Evolutionary conservation across 352 stramenopile species (phyloP), one percentile per base, ranked within the genome.

Genomic region (Pythium folliculosum): DNA sequence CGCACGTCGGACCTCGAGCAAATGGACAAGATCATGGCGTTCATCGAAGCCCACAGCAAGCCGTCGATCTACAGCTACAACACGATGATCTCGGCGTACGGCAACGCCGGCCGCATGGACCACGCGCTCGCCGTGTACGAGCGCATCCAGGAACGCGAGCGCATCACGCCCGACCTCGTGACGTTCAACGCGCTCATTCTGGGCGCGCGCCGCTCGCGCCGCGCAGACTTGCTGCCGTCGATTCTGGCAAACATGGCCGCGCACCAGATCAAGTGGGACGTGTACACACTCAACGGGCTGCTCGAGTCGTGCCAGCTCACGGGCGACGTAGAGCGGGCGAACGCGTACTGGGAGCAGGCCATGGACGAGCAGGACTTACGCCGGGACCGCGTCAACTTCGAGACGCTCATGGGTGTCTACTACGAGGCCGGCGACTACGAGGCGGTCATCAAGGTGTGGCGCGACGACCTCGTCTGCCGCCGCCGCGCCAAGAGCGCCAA

Each of bases 31-130:
- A 88, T 92, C 30, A 90, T 86, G 60, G 77, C 82, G 52, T 72
- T 91, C 14, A 66, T 92, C 10, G 77, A 92, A 65, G 61, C 58
- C 10, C 71, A 93, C 57, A 72, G 77, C 25, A 81, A 72, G 17
- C 81, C 78, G 19, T 89, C 81, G 23, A 77, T 85, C n/a, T 90
- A 89, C 69, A 89, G 81, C 16, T 93, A 81, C 75, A 94, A 94
- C 66, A 86, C 82, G 53, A 88, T 94, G 76, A 92, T 96, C 65
- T 88, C 83, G 9, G 84, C 88, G n/a, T 92, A 81, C 65, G 84
- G 80, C 43, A 92, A 93, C 62, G 67, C 78, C 52, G 60, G 73
- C 49, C 76, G 81, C 32, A 77, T 91, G 71, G 81, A 92, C 27
- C 75, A 89, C 43, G 85, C 83, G 59, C 64, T 94, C 37, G 56